Percentiles rank a stretch among this genome's conserved stretches.
Conservation (phyloP, 164 flowering plant species). For the Annona cherimola region DNA sequence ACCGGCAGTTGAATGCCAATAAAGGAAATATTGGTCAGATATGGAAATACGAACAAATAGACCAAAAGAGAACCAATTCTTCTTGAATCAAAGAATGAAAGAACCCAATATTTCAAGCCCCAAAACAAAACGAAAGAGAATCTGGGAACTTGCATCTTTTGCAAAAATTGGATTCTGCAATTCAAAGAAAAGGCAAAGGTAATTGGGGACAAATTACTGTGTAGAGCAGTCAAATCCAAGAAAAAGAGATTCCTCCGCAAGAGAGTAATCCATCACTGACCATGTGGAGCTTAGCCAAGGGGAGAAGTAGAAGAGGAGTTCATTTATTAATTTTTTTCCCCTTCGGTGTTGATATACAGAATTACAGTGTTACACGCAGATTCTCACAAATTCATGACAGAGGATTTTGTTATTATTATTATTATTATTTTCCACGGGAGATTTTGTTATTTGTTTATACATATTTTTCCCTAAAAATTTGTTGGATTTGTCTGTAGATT, state of each 20-base stretch:
- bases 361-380: too few relatives aligned
- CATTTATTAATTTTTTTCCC: too few relatives aligned
- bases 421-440: too few relatives aligned
- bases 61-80: background rate
- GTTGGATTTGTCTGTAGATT: too few relatives aligned
- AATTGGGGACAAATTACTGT: conserved; percentile 36
- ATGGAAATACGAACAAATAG: background rate
- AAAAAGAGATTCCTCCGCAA: conserved; percentile 50
- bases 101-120: background rate
- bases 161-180: background rate
- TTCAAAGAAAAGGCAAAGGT: background rate
- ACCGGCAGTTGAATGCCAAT: background rate
- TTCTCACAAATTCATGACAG: too few relatives aligned
- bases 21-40: background rate
- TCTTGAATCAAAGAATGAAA: background rate
- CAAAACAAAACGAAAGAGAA: background rate
- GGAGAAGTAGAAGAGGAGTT: background rate
- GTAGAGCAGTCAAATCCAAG: conserved; percentile 68
- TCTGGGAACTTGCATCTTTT: background rate
- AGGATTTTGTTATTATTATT: too few relatives aligned
- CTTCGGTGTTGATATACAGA: too few relatives aligned
- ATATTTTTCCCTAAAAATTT: too few relatives aligned
- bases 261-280: conserved; percentile 24
- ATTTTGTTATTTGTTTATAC: too few relatives aligned
- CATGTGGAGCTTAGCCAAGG: background rate